Percentiles rank a stretch among this genome's conserved stretches.
phyloP scores from a whole-genome alignment of 1,139 yeast genomes.

The Lizanozyma gosingica region DNA sequence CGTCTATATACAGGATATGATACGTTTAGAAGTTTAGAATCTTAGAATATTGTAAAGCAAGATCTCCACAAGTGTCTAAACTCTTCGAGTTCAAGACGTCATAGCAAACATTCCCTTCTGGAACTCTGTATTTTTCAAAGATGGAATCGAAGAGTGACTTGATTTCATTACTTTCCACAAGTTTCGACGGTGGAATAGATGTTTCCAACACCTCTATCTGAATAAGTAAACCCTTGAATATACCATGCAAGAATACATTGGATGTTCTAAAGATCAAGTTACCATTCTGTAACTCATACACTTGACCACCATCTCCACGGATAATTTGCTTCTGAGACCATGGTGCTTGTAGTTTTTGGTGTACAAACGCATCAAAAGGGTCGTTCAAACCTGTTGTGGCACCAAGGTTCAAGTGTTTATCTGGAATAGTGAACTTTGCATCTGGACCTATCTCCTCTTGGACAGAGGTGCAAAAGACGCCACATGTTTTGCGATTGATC shows the following conservation, averaged over 20 bases:
- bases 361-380: constrained; percentile 38
- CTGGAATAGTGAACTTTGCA: constrained; percentile 23
- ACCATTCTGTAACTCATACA: constrained; percentile 45
- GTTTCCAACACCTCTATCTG: constrained; percentile 32
- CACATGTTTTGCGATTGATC: constrained; percentile 38
- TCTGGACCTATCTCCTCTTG: constrained; percentile 23
- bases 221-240: constrained; percentile 59
- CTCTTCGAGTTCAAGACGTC: constrained; percentile 19
- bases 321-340: constrained; percentile 70
- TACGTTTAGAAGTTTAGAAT: constrained; percentile 25
- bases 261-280: constrained; percentile 47
- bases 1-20: neutral
- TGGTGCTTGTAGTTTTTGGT: constrained; percentile 55
- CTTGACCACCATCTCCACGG: constrained; percentile 69
- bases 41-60: constrained; percentile 36
- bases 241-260: constrained; percentile 67
- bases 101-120: constrained; percentile 25
- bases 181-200: neutral
- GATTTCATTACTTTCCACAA: neutral
- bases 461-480: constrained; percentile 33
- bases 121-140: constrained; percentile 27
- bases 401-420: constrained; percentile 30
- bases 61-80: constrained; percentile 31
- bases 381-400: constrained; percentile 44
- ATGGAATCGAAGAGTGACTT: constrained; percentile 15